Evolutionary conservation across 2,329 filamentous ascomycete species (phyloP), one percentile per base, ranked within the genome.

Genomic region (Penicillium crustosum): DNA sequence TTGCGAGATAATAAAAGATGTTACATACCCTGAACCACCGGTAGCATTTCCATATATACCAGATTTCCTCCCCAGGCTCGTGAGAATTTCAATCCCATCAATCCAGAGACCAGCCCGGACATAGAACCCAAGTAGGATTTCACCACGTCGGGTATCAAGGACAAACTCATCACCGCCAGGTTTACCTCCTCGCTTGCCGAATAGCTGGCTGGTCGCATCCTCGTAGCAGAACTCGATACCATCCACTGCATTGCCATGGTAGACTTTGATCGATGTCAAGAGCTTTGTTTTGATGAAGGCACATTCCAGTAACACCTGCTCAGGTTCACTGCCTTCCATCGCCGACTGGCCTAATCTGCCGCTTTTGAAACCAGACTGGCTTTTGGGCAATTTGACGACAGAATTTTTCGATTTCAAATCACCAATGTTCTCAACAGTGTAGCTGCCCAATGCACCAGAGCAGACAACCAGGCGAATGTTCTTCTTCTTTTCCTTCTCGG

Each of bases 201-300:
- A 95, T 4, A 97, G 74, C 71, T 97, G 91, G 54, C 82, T 89
- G 1, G 90, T 89, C 17, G 85, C 83, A 73, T 97, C 92, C 68
- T 97, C 93, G 70, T 96, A 97, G 58, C 90, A 82, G 74, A 99
- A 97, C 73, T 97, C 93, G 21, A 99, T 75, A 0, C 94, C 94
- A 71, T 96, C 89, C 13, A 97, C 71, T 4, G 88, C 88, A 58
- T 81, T 79, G 2, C 90, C 91, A 66, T 91, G 88, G 69, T 92
- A 95, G 15, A 96, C 81, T 59, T 86, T 83, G 56, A 97, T 83
- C 6, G 85, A 85, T 1, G 86, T 88, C 61, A 97, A 79, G 31
- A 96, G 82, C 61, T 92, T 89, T 33, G 86, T 89, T 61, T 86
- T 84, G 39, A 84, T 82, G 47, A 83, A 76, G 15, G 87, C 84